Base-by-base conservation (phyloP, 768 basidiomycete species). In the Naganishia friedmannii region DNA sequence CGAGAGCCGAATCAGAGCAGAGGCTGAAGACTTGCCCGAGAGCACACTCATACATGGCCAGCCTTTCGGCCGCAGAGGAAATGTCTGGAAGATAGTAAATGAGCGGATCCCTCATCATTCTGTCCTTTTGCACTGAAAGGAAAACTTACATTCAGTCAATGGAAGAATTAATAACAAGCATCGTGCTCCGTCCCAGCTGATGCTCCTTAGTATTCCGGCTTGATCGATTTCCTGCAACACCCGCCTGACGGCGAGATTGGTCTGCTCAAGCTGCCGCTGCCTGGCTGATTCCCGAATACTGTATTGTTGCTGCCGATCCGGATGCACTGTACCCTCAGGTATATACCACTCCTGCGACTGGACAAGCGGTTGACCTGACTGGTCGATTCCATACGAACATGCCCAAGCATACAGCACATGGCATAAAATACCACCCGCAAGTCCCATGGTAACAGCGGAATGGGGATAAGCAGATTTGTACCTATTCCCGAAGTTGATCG, bases 371-470 rank as follows among this genome's bases (percentile, higher is more conserved):
- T 85, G 76, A 45, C 92, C 93, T 53, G 83, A 85, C 74, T 92
- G 90, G 78, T 94, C 87, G 55, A 95, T 83, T 48, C 93, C 94
- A 78, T 91, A 93, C 46, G 91, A 92, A 4, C 88, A 86, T 0
- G 92, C 93, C 92, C 92, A 96, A 26, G 89, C 87, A 53, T 90
- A 90, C 26, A 95, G 84, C 34, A 91, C 81, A 85, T 90, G 89
- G 23, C 88, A 85, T 48, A 96, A 84, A 68, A 95, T 85, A 51
- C 86, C 86, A 15, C 89, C 92, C 73, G 91, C 88, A 57, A 86
- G 83, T n/a, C 86, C 85, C 13, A 95, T 85, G 19, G 85, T 81
- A 21, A 86, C 84, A 4, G 84, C 82, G 32, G 77, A 78, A 0
- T 88, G 88, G 0, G 66, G 72, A 15, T 71, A 54, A 2, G 63